phyloP scores from a whole-genome alignment of 2,329 filamentous ascomycete genomes.

The Grosmannia serpens region DNA sequence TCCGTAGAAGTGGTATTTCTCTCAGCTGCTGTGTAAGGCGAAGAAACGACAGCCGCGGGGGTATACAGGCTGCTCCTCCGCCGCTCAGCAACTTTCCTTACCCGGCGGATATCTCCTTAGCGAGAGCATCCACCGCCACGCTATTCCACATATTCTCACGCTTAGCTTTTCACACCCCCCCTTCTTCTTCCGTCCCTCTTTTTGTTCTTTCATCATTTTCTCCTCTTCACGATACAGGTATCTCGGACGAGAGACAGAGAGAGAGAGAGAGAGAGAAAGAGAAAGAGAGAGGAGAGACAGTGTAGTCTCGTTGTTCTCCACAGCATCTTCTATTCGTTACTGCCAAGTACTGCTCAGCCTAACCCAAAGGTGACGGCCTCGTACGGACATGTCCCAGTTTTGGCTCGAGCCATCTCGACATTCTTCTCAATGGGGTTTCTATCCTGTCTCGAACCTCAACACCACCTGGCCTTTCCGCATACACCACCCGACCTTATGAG shows the following conservation, averaged over 20 bases:
- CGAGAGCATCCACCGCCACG: constrained; percentile 5
- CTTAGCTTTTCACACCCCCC: not conserved
- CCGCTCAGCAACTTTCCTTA: constrained; percentile 6
- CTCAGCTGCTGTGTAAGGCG: not conserved
- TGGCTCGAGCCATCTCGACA: constrained; percentile 9
- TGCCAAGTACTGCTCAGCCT: not conserved
- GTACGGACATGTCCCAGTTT: constrained; percentile 5
- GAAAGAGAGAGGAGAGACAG: not conserved
- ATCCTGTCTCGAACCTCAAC: constrained; percentile 37
- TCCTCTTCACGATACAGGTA: not conserved
- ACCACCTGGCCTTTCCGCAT: constrained; percentile 37
- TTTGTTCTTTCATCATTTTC: not conserved
- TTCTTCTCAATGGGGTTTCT: constrained; percentile 43
- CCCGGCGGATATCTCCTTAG: constrained; percentile 10
- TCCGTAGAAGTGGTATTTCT: not conserved
- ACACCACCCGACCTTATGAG: constrained; percentile 44
- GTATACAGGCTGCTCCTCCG: not conserved
- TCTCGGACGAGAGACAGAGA: not conserved
- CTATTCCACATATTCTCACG: not conserved
- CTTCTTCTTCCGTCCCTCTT: not conserved
- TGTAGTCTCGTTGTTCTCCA: not conserved
- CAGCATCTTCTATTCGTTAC: not conserved
- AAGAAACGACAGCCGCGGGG: not conserved
- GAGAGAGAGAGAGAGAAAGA: not conserved
- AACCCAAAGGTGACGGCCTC: not conserved